Conservation (phyloP, 441 rosid genomes). For the Eutrema salsugineum region DNA sequence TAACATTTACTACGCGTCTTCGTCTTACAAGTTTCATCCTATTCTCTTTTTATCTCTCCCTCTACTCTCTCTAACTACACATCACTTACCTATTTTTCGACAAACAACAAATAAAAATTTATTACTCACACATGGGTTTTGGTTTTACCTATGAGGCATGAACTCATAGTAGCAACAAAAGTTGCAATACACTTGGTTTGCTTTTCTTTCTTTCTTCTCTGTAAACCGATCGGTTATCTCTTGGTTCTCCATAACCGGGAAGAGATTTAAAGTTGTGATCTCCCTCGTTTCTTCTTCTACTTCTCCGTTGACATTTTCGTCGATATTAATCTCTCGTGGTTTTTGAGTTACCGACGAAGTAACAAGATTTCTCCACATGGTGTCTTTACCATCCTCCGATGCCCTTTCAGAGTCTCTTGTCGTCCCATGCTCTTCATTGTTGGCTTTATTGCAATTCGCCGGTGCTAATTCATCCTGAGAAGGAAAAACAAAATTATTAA, state of each 20-base stretch:
- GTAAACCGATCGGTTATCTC: slow-evolving; percentile 6
- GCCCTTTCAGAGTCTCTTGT: slow-evolving; percentile 29
- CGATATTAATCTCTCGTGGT: neutral
- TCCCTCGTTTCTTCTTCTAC: slow-evolving; percentile 30
- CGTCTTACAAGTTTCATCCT: slow-evolving; percentile 25
- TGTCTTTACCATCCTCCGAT: slow-evolving; percentile 16
- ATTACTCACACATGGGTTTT: slow-evolving; percentile 46
- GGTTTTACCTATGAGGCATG: slow-evolving; percentile 51
- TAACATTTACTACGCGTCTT: slow-evolving; percentile 35
- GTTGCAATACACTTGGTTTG: slow-evolving; percentile 31
- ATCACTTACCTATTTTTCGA: slow-evolving; percentile 38
- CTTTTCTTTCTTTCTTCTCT: slow-evolving; percentile 29
- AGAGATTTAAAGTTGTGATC: slow-evolving; percentile 52
- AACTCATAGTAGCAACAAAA: slow-evolving; percentile 55
- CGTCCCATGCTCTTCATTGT: slow-evolving; percentile 23
- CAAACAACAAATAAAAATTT: slow-evolving; percentile 41
- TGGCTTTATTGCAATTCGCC: slow-evolving; percentile 23
- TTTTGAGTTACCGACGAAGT: slow-evolving; percentile 16
- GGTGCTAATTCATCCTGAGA: slow-evolving; percentile 4
- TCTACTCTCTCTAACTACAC: slow-evolving; percentile 11
- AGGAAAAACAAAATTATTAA: neutral
- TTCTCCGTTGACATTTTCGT: neutral
- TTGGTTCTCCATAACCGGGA: slow-evolving; percentile 38
- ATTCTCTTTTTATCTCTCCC: neutral
- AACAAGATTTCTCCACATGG: slow-evolving; percentile 29